Base-by-base conservation (phyloP, 179 eudicot species). In the Corrigiola litoralis region DNA sequence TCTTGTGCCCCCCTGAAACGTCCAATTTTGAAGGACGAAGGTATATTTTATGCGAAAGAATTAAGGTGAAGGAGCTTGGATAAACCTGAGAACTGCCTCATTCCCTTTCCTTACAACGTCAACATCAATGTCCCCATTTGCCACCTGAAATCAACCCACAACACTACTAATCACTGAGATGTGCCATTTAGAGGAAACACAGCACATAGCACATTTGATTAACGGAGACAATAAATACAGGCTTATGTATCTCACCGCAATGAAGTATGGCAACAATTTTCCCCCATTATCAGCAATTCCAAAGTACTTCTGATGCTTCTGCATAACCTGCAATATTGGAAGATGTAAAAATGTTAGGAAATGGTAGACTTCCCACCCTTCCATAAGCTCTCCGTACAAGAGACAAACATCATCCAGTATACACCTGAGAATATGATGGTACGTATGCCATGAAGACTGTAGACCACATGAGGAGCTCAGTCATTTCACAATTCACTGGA, bases 221-320 rank as follows among this genome's bases (percentile, higher is more conserved):
- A 59, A 9, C 25, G 48, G 23, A 31, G 31, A 36, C 28, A 68
- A 65, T 45, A 64, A 11, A 70, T 11, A 65, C 18, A 62, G 12
- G 17, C 61, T 48, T 49, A 24, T 44, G 74, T 41, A 58, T 77
- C 86, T 83, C 63, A 95, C 99, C 75, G 97, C 84, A 73, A 95
- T 79, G 67, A 95, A 95, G 75, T 82, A 87, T 34, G 99, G 96
- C 84, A 95, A 72, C 62, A 95, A 82, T 44, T 52, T 72, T 67
- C 88, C 96, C 41, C 73, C 71, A 41, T 80, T 59, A 56, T 88
- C 82, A 37, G 95, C 80, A 45, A 91, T 55, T 53, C 96, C 95
- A 85, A 95, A 91, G 72, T 95, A 95, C 58, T 91, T 95, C 78
- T 95, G 99, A 81, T 95, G 99, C 86, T 95, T 95, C 73, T 91